Base-by-base conservation (phyloP, 768 basidiomycete species). In the Lentinula boryana region DNA sequence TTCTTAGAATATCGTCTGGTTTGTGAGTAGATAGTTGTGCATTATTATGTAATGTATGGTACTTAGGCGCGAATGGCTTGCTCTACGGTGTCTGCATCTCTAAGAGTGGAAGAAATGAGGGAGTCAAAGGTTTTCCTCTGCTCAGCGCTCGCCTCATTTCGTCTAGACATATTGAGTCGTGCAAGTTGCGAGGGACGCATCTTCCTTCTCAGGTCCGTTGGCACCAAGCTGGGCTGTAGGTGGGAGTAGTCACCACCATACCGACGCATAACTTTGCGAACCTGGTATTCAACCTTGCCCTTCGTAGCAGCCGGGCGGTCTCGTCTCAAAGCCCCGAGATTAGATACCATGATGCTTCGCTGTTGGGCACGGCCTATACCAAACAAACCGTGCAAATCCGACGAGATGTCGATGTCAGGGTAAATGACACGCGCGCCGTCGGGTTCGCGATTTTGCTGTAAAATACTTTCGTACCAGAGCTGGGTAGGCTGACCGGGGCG, bases 161-260 rank as follows among this genome's bases (percentile, higher is more conserved):
- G 76, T 57, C 73, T 74, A 3, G 76, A 75, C 61, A 86, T 68
- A 51, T 72, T 69, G 23, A 81, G 70, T 12, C 70, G 70, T 21
- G 83, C 80, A 21, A 78, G 72, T 35, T 75, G 74, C 32, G 79
- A 58, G 5, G 82, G 75, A 43, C 77, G 76, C n/a, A 79, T 68
- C 53, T 71, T 62, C 40, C 64, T 63, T 36, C 65, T 63, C 41
- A 70, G 38, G 16, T 52, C 50, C 12, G 49, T 60, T 3, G 33
- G 16, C 2, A 38, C 31, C 36, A 60, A 23, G 9, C 15, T 27
- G 38, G 58, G 58, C 50, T 50, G 58, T 79, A 68, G 82, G 40
- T 76, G 76, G 15, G 76, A 71, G 64, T 87, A 88, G 63, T 84
- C 79, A 32, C 84, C 83, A 4, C 74, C 80, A 15, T 40, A 27